Conservation (phyloP, 208 protist species). For the Trypanosoma congolense region DNA sequence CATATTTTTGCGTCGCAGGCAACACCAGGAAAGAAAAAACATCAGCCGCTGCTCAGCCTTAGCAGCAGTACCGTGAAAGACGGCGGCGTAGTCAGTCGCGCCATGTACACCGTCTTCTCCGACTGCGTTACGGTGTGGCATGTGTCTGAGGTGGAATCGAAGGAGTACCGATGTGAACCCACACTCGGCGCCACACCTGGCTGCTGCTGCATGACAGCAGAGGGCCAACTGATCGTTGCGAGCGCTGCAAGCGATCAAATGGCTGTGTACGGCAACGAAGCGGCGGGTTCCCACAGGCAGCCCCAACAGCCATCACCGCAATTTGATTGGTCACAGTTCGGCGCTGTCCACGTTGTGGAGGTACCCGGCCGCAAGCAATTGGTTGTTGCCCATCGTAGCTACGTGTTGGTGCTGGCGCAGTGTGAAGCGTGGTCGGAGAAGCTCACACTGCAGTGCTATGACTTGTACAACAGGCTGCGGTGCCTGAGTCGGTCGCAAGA, state of each 20-base stretch:
- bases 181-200: constrained; percentile 21
- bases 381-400: constrained; percentile 74
- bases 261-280: constrained; percentile 18
- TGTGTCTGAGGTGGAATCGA: constrained; percentile 23
- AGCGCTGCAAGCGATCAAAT: constrained; percentile 21
- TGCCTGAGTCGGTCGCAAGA: constrained; percentile 72
- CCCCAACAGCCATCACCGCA: constrained; percentile 66
- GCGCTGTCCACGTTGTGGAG: constrained; percentile 71
- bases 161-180: constrained; percentile 37
- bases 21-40: constrained; percentile 6
- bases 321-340: constrained; percentile 47
- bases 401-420: constrained; percentile 83
- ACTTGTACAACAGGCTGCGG: constrained; percentile 86
- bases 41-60: not conserved
- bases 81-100: constrained; percentile 15
- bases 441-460: constrained; percentile 78
- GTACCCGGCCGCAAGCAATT: constrained; percentile 46
- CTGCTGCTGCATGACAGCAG: constrained; percentile 28
- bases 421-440: constrained; percentile 36
- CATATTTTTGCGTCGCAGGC: constrained; percentile 7
- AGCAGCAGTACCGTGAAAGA: constrained; percentile 2
- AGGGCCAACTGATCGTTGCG: constrained; percentile 40
- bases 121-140: constrained; percentile 58
- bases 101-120: constrained; percentile 52
- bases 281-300: constrained; percentile 2